Evolutionary conservation across 2,329 filamentous ascomycete species (phyloP), one percentile per base, ranked within the genome.

Genomic region (Simplicillium sp.): DNA sequence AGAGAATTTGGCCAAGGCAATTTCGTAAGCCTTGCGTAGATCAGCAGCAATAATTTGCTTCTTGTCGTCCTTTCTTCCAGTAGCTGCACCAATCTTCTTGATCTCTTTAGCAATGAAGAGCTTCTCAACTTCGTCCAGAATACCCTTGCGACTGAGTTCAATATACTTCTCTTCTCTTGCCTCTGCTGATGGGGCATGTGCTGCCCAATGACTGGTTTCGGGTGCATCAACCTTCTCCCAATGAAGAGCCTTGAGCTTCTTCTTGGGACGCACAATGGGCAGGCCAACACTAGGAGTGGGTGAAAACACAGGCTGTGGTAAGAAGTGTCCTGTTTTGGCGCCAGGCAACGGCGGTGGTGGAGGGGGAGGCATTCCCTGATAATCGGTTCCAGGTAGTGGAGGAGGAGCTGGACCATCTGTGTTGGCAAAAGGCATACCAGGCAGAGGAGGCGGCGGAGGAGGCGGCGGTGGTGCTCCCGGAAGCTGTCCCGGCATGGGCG

Each of bases 181-280:
- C 58, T 94, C 82, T 4, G 81, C 77, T n/a, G 87, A 94, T 5
- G 87, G 84, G 25, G 85, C 78, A 60, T 94, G 87, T 7, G 79
- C 75, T 29, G 88, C 89, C 90, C 90, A 97, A 52, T 96, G 86
- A 40, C 90, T 96, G 38, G 87, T 84, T 58, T 92, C 80, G 16
- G 88, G 86, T 40, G 85, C 77, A 62, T 98, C 92, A 41, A 98
- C 87, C 70, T 97, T 97, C 66, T 98, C 92, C 90, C 92, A 97
- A 67, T 98, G 92, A 51, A 98, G 74, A 44, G 90, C 90, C 78
- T 98, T 98, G 62, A 98, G 87, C 73, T 97, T 98, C 80, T 95
- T 97, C 77, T 96, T 97, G 16, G 92, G 88, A 52, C 90, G 74
- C 39, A 88, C 86, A 45, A 88, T 84, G 29, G 87, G 82, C 53